Evolutionary conservation across 139 green algal species (phyloP).

Genomic region (Volvox africanus): DNA sequence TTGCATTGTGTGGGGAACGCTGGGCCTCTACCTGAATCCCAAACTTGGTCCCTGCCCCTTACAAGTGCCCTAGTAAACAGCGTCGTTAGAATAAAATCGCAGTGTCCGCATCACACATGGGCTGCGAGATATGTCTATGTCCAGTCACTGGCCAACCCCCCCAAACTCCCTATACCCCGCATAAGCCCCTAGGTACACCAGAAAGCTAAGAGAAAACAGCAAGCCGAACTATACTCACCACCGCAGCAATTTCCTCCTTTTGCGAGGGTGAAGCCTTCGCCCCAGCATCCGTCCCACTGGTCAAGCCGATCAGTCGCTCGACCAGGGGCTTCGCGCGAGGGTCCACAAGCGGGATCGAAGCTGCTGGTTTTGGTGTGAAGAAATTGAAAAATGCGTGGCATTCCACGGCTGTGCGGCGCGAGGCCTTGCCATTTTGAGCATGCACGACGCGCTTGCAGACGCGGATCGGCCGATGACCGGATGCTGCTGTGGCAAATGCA

Average conservation of each 20-base stretch:
- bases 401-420: constrained; percentile 2
- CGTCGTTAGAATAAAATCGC: no score
- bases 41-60: no score
- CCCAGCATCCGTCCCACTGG: constrained; percentile 25
- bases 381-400: constrained; percentile 56
- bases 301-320: constrained; percentile 53
- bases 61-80: no score
- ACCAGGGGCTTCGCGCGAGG: constrained; percentile 48
- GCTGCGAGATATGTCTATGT: no score
- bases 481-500: neutral
- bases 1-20: no score
- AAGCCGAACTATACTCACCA: constrained; percentile 38
- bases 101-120: no score
- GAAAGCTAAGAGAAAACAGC: no score
- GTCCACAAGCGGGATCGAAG: constrained; percentile 6
- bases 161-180: no score
- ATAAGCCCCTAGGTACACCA: no score
- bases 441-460: neutral
- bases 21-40: no score
- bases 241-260: constrained; percentile 52
- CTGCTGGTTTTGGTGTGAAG: constrained; percentile 54
- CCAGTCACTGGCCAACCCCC: no score
- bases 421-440: neutral
- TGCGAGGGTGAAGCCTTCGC: constrained; percentile 10
- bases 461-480: neutral